phyloP scores from a whole-genome alignment of 1,139 yeast genomes.

The Blastobotrys petasosporus region DNA sequence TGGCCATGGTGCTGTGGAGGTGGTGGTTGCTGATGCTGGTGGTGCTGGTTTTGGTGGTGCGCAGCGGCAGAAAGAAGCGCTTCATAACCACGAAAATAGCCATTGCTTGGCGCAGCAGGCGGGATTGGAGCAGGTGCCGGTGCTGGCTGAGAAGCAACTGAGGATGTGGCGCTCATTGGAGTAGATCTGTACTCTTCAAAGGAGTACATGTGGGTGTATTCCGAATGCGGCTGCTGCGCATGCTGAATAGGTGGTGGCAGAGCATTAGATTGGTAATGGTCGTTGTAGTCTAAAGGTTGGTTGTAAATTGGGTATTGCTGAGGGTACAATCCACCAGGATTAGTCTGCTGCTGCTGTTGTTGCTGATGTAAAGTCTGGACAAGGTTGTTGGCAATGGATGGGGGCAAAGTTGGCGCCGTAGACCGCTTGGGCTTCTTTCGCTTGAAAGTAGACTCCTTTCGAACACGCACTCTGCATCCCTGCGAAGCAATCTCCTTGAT shows the following conservation, averaged over 20 bases:
- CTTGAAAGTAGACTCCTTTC: constrained; percentile 27
- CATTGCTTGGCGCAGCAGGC: background rate
- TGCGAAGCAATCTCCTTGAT: constrained; percentile 34
- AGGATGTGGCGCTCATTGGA: constrained; percentile 8
- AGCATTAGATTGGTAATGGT: background rate
- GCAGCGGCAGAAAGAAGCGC: constrained; percentile 13
- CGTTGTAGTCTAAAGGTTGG: background rate
- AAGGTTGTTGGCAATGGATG: constrained; percentile 6
- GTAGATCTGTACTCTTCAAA: constrained; percentile 11
- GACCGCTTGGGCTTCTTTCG: constrained; percentile 14
- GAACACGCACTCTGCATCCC: constrained; percentile 33
- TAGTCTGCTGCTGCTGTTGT: constrained; percentile 2
- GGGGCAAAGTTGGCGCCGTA: constrained; percentile 6
- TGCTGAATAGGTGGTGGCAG: background rate
- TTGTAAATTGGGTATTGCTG: background rate
- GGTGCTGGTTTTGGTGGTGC: constrained; percentile 3
- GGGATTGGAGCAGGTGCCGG: constrained; percentile 6
- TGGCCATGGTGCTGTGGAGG: background rate
- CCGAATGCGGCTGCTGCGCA: background rate
- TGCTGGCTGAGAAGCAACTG: constrained; percentile 6
- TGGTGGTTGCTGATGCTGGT: background rate
- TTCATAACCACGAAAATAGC: constrained; percentile 11
- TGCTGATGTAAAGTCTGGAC: constrained; percentile 6
- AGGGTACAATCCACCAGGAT: background rate
- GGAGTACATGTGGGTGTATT: background rate